Conservation (phyloP, 2,329 filamentous ascomycete species). For the Xylaria sp. region DNA sequence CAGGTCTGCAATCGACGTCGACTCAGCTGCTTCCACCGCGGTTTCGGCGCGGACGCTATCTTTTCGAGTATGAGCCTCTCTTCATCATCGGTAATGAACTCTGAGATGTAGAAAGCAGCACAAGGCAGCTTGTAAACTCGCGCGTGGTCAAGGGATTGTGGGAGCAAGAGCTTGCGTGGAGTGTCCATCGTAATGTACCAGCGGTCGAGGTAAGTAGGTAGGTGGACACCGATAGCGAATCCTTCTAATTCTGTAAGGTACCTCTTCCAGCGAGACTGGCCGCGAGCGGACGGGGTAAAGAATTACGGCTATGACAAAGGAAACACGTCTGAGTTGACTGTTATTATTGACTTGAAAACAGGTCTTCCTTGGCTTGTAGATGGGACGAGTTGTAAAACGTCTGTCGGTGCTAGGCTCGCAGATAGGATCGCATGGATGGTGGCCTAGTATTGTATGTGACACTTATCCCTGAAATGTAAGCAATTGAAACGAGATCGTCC, state of each 20-base stretch:
- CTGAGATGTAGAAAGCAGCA: constrained; percentile 83
- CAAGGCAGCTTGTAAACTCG: constrained; percentile 68
- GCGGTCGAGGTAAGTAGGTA: constrained; percentile 10
- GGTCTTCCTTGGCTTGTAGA: not conserved
- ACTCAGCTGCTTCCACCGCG: constrained; percentile 87
- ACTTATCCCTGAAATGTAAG: constrained; percentile 26
- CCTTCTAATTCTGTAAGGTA: not conserved
- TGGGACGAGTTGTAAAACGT: not conserved
- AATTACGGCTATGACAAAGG: not conserved
- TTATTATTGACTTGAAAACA: constrained; percentile 1
- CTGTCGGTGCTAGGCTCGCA: constrained; percentile 10
- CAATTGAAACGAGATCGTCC: constrained; percentile 29
- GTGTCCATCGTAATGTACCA: constrained; percentile 27
- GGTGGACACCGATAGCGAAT: constrained; percentile 3
- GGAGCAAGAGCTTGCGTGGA: constrained; percentile 50
- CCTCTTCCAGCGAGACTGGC: not conserved
- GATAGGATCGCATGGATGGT: not conserved
- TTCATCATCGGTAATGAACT: constrained; percentile 83
- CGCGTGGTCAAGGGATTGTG: constrained; percentile 61
- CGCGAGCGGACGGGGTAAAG: not conserved
- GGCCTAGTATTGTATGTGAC: constrained; percentile 6
- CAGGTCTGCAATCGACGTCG: constrained; percentile 91
- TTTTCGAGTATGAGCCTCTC: constrained; percentile 76
- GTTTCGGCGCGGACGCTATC: constrained; percentile 73
- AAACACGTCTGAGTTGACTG: not conserved